Percentiles rank a stretch among this genome's conserved stretches.
These are phyloP conservation scores for Pseudopyricularia cyperi DNA, from an alignment of 2,329 filamentous ascomycete species.

Conservation along the genomic window DNA sequence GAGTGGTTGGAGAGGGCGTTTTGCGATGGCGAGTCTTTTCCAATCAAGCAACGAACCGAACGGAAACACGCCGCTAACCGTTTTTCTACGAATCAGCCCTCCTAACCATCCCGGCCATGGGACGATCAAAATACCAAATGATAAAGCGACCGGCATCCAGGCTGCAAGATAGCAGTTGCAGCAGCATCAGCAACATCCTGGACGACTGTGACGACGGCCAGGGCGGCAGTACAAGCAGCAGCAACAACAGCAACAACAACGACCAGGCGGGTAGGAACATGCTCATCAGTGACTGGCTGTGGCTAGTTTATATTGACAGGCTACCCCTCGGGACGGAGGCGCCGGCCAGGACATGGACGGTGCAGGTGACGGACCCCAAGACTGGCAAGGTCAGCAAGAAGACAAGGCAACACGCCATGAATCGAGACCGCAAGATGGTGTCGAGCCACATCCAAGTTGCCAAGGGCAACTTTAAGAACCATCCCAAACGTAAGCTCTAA, in stretches of 20 bases:
- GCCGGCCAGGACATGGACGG: slow-evolving; percentile 15
- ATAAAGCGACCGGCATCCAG: slow-evolving; percentile 21
- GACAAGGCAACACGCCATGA: background rate
- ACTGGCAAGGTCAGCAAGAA: background rate
- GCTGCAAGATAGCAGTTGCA: slow-evolving; percentile 53
- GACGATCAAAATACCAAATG: slow-evolving; percentile 53
- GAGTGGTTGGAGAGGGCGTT: slow-evolving; percentile 53
- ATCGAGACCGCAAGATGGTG: slow-evolving; percentile 40
- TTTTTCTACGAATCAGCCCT: slow-evolving; percentile 33
- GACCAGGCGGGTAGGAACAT: slow-evolving; percentile 57
- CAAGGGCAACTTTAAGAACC: slow-evolving; percentile 50
- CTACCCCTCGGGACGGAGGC: slow-evolving; percentile 28
- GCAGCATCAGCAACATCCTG: slow-evolving; percentile 27
- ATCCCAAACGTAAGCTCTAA: slow-evolving; percentile 45
- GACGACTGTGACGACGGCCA: too few relatives aligned
- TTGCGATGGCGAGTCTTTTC: slow-evolving; percentile 54
- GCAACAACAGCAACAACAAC: slow-evolving; percentile 29
- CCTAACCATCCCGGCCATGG: slow-evolving; percentile 52
- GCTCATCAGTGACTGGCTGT: slow-evolving; percentile 57
- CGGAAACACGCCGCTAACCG: too few relatives aligned
- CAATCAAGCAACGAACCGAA: too few relatives aligned
- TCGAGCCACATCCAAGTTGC: slow-evolving; percentile 59
- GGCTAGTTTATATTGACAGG: slow-evolving; percentile 28
- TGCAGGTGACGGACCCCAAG: slow-evolving; percentile 48
- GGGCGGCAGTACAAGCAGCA: too few relatives aligned